Base-by-base conservation (phyloP, 148 eudicot genomes). In the Fallopia convolvulus region DNA sequence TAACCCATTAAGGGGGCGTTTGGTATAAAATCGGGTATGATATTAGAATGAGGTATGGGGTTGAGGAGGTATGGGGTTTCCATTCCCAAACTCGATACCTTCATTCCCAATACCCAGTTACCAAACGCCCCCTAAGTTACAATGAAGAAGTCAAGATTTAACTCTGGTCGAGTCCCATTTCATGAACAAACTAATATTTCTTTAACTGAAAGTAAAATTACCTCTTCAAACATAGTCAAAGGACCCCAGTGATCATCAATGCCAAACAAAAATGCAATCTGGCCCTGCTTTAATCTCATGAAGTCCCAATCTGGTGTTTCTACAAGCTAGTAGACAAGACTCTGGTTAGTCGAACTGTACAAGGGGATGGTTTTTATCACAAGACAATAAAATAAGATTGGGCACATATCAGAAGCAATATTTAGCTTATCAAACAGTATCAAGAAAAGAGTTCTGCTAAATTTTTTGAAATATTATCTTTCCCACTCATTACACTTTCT, bases 191-290 rank as follows among this genome's bases (percentile, higher is more conserved):
- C 39, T 2, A 36, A 36, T 36, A 36, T 2, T 2, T 56, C 39
- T 48, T 6, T 26, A 21, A 18, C 17, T 12, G 12, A 48, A 14
- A 39, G 8, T 48, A 12, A 48, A 48, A 3, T 4, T 82, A 91
- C 98, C 97, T 93, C 91, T 82, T 93, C 94, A 81, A 77, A 83
- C 77, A 93, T 71, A 74, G 90, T 81, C 78, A 93, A 72, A 70
- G 98, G 94, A 84, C 91, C 97, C 98, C 98, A 93, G 74, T 93
- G 98, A 82, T 93, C 98, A 72, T 91, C 91, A 48, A 46, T 52
- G 40, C 94, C 98, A 68, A 91, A 91, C 52, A 91, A 79, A 84
- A 93, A 87, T 52, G 97, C 91, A 20, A 91, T 79, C 79, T 84
- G 88, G 81, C 77, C 84, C 78, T 83, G 83, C 79, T 86, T 91